Evolutionary conservation across 129 eudicot genomes (phyloP).

Genomic region (Helianthus annuus): HanXRQr2.0-SUNRISE NC_035445.2:31227241-31227740

Average conservation of each 20-base stretch:
- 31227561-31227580: not conserved
- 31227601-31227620: conserved; percentile 90
- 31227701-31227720: conserved; percentile 87
- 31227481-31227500: conserved; percentile 96
- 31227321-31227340: not conserved
- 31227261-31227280: not conserved
- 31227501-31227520: not conserved
- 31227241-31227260: not conserved
- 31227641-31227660: conserved; percentile 94
- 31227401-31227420: not conserved
- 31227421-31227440: conserved; percentile 68
- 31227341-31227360: not conserved
- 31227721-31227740: conserved; percentile 81
- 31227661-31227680: conserved; percentile 59
- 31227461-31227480: conserved; percentile 89
- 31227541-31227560: conserved; percentile 1
- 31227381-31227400: not conserved
- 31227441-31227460: conserved; percentile 99
- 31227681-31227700: conserved; percentile 78
- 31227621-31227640: conserved; percentile 73
- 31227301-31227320: not conserved
- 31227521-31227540: not conserved
- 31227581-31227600: conserved; percentile 48
- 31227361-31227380: not conserved
- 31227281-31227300: not conserved